Conservation (phyloP, 1,284 basidiomycete genomes). For the Austroboletus novae-zelandiae region DNA sequence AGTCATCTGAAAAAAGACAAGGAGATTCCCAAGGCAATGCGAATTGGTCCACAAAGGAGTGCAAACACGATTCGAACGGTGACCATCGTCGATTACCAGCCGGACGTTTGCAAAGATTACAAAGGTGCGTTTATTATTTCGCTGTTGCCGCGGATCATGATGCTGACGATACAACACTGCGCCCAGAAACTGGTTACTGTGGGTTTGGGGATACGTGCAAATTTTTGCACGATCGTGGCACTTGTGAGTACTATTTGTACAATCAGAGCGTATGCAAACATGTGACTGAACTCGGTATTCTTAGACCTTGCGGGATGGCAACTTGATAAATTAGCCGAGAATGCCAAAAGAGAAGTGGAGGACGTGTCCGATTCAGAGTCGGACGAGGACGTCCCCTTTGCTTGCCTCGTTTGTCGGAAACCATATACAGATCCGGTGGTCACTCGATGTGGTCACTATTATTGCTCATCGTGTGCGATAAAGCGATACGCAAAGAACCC, state of each 20-base stretch:
- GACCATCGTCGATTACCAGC: conserved; percentile 97
- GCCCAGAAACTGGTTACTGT: conserved; percentile 93
- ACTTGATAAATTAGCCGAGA: conserved; percentile 82
- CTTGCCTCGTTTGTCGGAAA: conserved; percentile 94
- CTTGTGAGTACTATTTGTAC: conserved; percentile 53
- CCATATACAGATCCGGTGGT: conserved; percentile 94
- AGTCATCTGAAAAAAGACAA: conserved; percentile 80
- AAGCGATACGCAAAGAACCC: conserved; percentile 91
- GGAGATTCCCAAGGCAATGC: conserved; percentile 85
- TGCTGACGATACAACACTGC: conserved; percentile 14
- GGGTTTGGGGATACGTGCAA: conserved; percentile 99
- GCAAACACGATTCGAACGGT: conserved; percentile 90
- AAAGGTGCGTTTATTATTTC: conserved; percentile 60
- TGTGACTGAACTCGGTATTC: conserved; percentile 28
- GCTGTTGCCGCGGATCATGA: conserved; percentile 13
- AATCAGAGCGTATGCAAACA: neutral
- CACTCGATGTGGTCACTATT: conserved; percentile 97
- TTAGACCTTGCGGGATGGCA: conserved; percentile 98
- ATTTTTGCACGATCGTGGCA: conserved; percentile 87
- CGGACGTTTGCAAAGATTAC: conserved; percentile 99
- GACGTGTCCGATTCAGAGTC: conserved; percentile 60
- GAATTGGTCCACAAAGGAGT: conserved; percentile 81
- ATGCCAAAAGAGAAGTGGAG: conserved; percentile 57
- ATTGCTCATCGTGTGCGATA: conserved; percentile 92
- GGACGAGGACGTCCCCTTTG: conserved; percentile 94